Evolutionary conservation across 75 land plant genomes (phyloP).

Genomic region (Azolla pinnata): DNA sequence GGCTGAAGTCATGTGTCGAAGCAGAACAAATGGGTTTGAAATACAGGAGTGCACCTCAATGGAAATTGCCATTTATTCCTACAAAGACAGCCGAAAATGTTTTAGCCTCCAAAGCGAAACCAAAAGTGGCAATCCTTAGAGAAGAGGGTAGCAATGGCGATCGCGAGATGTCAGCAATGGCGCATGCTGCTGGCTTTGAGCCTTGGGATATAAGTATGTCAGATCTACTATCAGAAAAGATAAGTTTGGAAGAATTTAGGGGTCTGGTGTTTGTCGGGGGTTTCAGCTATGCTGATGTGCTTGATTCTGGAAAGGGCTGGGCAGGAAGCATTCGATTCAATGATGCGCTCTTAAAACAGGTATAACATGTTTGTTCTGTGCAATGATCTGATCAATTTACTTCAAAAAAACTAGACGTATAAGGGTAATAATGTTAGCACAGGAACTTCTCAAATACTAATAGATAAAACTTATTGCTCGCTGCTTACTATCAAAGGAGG

Average conservation of each 20-base stretch:
- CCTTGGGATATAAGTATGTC: constrained; percentile 96
- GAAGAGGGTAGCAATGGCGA: constrained; percentile 99
- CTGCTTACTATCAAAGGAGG: too few relatives aligned
- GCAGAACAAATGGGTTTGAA: constrained; percentile 69
- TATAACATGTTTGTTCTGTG: too few relatives aligned
- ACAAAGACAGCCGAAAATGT: constrained; percentile 39
- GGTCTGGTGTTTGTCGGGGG: constrained; percentile 94
- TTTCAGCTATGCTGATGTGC: constrained; percentile 94
- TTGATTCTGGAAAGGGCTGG: constrained; percentile 98
- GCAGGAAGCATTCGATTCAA: constrained; percentile 84
- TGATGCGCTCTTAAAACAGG: constrained; percentile 54
- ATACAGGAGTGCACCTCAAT: constrained; percentile 49
- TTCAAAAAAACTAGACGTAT: too few relatives aligned
- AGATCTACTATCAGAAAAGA: constrained; percentile 51
- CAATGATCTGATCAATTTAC: too few relatives aligned
- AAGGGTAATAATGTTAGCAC: too few relatives aligned
- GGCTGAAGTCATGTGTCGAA: constrained; percentile 68
- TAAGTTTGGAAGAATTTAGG: constrained; percentile 46
- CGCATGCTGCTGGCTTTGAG: constrained; percentile 82
- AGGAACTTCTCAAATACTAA: too few relatives aligned
- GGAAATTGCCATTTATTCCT: constrained; percentile 77
- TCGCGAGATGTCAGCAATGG: constrained; percentile 93
- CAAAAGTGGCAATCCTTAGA: constrained; percentile 81
- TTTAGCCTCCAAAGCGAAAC: constrained; percentile 34
- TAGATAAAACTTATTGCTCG: too few relatives aligned